Base-by-base conservation (phyloP, 345 rosid species). In the Gossypium herbaceum region DNA sequence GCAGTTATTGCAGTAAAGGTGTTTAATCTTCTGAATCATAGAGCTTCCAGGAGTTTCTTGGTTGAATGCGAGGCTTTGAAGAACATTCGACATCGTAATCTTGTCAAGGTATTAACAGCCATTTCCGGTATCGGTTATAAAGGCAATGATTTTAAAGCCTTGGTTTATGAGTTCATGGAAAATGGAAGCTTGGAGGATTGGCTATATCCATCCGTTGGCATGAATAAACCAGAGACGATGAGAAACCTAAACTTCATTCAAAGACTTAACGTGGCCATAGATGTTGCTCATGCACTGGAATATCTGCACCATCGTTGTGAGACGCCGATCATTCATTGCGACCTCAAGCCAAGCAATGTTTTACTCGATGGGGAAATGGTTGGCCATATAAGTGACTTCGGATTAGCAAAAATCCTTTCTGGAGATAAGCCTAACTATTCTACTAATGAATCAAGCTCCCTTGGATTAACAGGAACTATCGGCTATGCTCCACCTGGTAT, bases 41-140 rank as follows among this genome's bases (percentile, higher is more conserved):
- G 83, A 72, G 92, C 85, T 22, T 73, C 39, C 9, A 79, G 75
- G 76, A 89, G 34, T 27, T 27, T 27, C 34, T 2, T 27, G 34
- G 34, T 3, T 27, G 4, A 27, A 27, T 27, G 39, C 39, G 39
- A 86, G 73, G 77, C 85, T 0, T 58, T 88, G 16, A 25, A 64
- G 57, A 82, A 47, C 13, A 58, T 81, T 25, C 74, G 83, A 17
- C 89, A 82, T 59, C 71, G 87, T 9, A 85, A 89, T 74, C 88
- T 89, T 13, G 60, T 85, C 56, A 82, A 82, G 64, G 11, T 87
- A 45, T 22, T 22, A 22, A 22, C 24, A 22, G 24, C 16, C 0
- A 34, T 45, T 56, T 72, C 75, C 24, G 24, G 75, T n/a, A 16
- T 72, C 1, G 55, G 57, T 19, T 58, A 17, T 8, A 17, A 72